Evolutionary conservation across 148 eudicot species (phyloP).

Genomic region (Spergularia bocconei): DNA sequence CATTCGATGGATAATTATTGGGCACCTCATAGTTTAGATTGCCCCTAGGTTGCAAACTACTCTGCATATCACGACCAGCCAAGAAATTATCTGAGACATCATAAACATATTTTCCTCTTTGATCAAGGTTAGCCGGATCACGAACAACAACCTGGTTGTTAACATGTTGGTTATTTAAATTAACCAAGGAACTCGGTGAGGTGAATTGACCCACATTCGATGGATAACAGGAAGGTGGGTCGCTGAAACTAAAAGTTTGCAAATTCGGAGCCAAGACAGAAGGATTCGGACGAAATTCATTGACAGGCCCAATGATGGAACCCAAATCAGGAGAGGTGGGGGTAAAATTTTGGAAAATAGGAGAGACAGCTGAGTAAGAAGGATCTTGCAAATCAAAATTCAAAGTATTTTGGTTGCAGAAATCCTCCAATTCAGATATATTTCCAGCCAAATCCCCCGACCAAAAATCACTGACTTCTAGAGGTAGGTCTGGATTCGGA

Average conservation of each 20-base stretch:
- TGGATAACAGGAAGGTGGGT: neutral
- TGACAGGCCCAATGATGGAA: constrained; percentile 3
- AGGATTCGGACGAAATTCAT: neutral
- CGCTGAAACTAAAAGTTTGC: neutral
- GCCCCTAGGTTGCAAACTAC: neutral
- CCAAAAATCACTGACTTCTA: neutral
- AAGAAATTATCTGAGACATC: neutral
- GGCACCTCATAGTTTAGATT: neutral
- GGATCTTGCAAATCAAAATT: neutral
- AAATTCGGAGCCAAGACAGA: neutral
- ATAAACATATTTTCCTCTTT: neutral
- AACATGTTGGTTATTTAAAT: constrained; percentile 2
- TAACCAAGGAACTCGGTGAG: neutral
- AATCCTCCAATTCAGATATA: neutral
- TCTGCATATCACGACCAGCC: neutral
- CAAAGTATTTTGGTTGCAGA: neutral
- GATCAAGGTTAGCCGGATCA: constrained; percentile 3
- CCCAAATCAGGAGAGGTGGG: neutral
- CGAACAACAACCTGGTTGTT: constrained; percentile 9
- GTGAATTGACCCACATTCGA: neutral
- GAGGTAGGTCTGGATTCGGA: neutral
- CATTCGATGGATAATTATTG: neutral
- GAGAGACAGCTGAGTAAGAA: constrained; percentile 2
- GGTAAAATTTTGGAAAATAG: neutral
- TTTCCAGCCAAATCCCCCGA: neutral